A percentile compares a stretch with the other conserved stretches of the same genome.
phyloP scores from a whole-genome alignment of 2,329 filamentous ascomycete species.

The Penicillium freii region DNA sequence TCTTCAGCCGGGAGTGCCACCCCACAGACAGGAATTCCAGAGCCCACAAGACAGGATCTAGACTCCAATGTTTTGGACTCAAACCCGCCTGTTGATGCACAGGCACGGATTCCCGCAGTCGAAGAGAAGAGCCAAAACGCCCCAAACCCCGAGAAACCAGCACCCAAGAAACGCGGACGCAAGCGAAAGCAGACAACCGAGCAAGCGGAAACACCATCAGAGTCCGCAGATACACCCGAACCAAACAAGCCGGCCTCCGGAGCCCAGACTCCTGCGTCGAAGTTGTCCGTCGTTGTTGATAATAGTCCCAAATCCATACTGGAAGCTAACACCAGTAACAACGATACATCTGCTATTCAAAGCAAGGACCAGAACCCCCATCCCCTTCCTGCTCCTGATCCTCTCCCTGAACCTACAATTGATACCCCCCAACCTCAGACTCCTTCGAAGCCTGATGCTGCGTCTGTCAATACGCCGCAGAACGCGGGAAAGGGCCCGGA shows the following conservation, averaged over 20 bases:
- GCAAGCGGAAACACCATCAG: conserved; percentile 7
- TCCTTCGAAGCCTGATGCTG: conserved; percentile 1
- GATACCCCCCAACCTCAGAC: conserved; percentile 8
- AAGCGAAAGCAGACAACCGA: conserved; percentile 41
- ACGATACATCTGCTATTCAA: not conserved
- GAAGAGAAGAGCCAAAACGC: not conserved
- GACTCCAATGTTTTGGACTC: not conserved
- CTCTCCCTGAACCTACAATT: not conserved
- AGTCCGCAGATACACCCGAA: not conserved
- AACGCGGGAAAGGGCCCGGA: conserved; percentile 29
- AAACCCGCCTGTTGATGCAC: not conserved
- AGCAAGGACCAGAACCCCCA: conserved; percentile 1
- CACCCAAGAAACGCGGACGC: conserved; percentile 45
- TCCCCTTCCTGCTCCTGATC: not conserved
- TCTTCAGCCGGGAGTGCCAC: not conserved
- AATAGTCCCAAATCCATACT: not conserved
- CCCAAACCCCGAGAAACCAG: conserved; percentile 6
- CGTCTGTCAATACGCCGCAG: not conserved
- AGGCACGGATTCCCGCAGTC: not conserved
- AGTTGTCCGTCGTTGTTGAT: not conserved
- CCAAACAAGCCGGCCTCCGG: not conserved
- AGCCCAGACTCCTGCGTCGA: not conserved
- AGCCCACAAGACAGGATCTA: not conserved
- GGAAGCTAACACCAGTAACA: not conserved
- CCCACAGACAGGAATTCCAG: conserved; percentile 9